These are phyloP conservation scores for Camellia oleifera DNA, from an alignment of 179 eudicot species.

Conservation along the genomic window DNA sequence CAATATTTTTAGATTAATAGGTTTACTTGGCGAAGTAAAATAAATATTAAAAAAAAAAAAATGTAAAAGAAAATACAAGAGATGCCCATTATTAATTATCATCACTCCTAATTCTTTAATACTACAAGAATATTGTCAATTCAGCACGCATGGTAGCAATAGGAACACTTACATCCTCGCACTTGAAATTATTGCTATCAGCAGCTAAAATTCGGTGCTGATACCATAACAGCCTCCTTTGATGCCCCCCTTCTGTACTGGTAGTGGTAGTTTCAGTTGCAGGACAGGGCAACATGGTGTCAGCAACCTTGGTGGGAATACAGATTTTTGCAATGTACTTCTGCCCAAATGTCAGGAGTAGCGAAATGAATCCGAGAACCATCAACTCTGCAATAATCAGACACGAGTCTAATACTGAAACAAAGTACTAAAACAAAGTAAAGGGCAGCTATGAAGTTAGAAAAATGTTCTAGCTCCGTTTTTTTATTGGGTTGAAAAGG, in stretches of 20 bases:
- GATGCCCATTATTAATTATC: not conserved
- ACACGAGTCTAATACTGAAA: not conserved
- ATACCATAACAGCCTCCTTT: constrained; percentile 45
- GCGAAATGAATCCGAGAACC: constrained; percentile 89
- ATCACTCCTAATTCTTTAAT: not conserved
- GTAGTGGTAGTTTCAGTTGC: not conserved
- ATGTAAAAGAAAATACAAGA: not conserved
- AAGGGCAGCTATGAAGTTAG: not conserved
- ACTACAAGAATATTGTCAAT: not conserved
- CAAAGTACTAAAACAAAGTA: not conserved
- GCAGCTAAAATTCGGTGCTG: constrained; percentile 35
- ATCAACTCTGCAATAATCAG: constrained; percentile 67
- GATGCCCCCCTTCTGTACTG: constrained; percentile 19
- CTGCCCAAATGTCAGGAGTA: constrained; percentile 77
- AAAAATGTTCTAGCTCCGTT: not conserved
- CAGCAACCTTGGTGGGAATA: constrained; percentile 44
- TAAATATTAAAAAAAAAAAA: not conserved
- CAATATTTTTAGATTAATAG: not conserved
- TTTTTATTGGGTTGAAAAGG: no score
- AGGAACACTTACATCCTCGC: constrained; percentile 36
- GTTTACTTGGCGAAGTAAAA: not conserved
- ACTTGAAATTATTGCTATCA: constrained; percentile 13
- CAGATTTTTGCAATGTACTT: constrained; percentile 68
- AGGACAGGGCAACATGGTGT: constrained; percentile 77
- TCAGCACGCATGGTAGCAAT: not conserved